Percentiles rank a stretch among this genome's conserved stretches.
phyloP scores from a whole-genome alignment of 2,329 filamentous ascomycete genomes.

The Passalora sequoiae region DNA sequence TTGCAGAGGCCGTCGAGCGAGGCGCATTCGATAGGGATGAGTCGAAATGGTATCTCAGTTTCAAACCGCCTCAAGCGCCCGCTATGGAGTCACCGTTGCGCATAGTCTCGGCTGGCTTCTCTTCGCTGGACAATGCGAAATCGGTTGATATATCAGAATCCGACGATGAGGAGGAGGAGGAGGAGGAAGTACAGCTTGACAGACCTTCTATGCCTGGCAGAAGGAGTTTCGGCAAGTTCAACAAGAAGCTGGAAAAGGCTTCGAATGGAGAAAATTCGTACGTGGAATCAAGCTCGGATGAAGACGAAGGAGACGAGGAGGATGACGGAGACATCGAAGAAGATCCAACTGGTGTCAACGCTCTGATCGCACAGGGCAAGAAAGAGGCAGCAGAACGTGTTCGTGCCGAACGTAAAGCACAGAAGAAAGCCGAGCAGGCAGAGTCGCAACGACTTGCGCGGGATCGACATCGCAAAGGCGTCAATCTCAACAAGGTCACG shows the following conservation, averaged over 20 bases:
- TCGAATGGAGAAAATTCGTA: conserved; percentile 36
- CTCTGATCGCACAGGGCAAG: conserved; percentile 43
- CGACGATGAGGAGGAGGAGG: conserved; percentile 32
- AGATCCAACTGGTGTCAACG: conserved; percentile 38
- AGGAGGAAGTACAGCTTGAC: conserved; percentile 33
- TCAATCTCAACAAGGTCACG: conserved; percentile 56
- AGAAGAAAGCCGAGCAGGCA: conserved; percentile 46
- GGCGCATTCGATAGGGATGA: conserved; percentile 61
- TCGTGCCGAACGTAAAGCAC: conserved; percentile 42
- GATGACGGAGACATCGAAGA: conserved; percentile 37
- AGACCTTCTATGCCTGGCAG: conserved; percentile 36
- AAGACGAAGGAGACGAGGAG: conserved; percentile 32
- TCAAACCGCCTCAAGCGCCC: conserved; percentile 39
- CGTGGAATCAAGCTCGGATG: conserved; percentile 22
- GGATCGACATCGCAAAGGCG: conserved; percentile 59
- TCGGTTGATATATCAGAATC: conserved; percentile 25
- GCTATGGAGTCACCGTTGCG: conserved; percentile 39
- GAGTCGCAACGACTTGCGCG: conserved; percentile 52
- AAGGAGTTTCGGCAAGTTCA: conserved; percentile 50
- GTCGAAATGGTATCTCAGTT: conserved; percentile 69
- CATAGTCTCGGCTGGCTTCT: conserved; percentile 59
- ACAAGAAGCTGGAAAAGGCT: conserved; percentile 39
- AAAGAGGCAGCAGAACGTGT: conserved; percentile 42
- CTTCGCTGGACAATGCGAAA: conserved; percentile 42
- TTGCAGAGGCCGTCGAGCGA: conserved; percentile 47